phyloP scores from a whole-genome alignment of 202 grass and related monocot species.

The Musa balbisiana region DNA sequence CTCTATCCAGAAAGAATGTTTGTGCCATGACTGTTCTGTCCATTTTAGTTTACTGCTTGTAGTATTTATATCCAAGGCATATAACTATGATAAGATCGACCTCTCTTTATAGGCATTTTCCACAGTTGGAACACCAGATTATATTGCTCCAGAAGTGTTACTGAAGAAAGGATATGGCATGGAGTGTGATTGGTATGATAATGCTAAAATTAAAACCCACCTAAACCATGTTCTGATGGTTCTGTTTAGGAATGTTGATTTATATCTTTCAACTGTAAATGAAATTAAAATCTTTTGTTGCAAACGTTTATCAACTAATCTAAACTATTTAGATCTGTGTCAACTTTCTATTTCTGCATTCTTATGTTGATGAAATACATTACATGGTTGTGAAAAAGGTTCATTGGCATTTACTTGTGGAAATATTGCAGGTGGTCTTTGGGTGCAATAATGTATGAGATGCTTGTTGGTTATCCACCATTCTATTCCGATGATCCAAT shows the following conservation, averaged over 20 bases:
- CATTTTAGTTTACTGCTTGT: conserved; percentile 4
- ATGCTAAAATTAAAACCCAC: neutral
- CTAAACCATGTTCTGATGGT: conserved; percentile 16
- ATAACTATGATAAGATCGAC: conserved; percentile 5
- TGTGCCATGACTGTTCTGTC: conserved; percentile 18
- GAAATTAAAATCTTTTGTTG: neutral
- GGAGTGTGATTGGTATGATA: conserved; percentile 87
- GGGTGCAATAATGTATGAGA: conserved; percentile 99
- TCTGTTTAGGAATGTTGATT: neutral
- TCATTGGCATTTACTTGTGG: conserved; percentile 27
- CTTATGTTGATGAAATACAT: conserved; percentile 1
- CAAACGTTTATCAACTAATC: neutral
- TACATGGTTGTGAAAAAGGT: conserved; percentile 11
- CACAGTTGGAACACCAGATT: conserved; percentile 90
- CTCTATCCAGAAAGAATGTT: neutral
- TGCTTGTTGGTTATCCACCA: conserved; percentile 98
- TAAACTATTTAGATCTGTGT: neutral
- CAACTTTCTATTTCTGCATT: too few relatives aligned
- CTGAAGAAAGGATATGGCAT: conserved; percentile 99
- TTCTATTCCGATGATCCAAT: conserved; percentile 95
- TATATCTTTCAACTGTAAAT: neutral
- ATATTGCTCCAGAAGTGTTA: conserved; percentile 97
- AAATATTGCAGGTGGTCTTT: conserved; percentile 70
- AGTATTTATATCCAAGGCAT: conserved; percentile 12
- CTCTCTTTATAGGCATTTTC: conserved; percentile 71